Conservation (phyloP, 768 basidiomycete species). For the Coprinellus micaceus region DNA sequence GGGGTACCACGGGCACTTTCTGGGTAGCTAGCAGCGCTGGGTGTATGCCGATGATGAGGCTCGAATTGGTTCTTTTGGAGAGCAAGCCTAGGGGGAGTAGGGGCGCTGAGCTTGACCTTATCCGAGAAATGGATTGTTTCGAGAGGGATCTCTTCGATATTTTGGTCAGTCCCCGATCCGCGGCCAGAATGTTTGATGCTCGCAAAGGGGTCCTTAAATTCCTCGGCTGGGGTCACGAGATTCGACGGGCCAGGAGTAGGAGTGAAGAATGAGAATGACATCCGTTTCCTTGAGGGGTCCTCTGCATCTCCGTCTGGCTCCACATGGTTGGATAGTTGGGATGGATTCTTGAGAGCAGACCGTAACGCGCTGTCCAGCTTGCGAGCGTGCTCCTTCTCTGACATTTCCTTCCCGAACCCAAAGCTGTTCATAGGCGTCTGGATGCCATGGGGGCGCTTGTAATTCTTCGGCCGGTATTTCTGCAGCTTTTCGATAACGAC, state of each 20-base stretch:
- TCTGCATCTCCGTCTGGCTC: neutral
- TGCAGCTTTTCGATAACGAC: slow-evolving; percentile 64
- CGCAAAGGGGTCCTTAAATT: too few species aligned
- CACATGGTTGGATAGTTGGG: neutral
- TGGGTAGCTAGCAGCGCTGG: slow-evolving; percentile 2
- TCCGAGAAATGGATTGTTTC: neutral
- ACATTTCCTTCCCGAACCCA: slow-evolving; percentile 20
- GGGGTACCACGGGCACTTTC: neutral
- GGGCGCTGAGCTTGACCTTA: too few species aligned
- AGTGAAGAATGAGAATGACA: neutral
- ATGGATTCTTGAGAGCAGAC: slow-evolving; percentile 9
- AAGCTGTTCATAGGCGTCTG: slow-evolving; percentile 32
- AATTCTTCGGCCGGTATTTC: slow-evolving; percentile 52
- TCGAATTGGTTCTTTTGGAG: too few species aligned
- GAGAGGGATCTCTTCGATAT: neutral
- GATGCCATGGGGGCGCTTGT: slow-evolving; percentile 29
- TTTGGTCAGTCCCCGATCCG: neutral
- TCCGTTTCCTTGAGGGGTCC: neutral
- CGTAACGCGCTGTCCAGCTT: slow-evolving; percentile 28
- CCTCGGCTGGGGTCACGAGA: too few species aligned
- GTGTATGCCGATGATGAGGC: slow-evolving; percentile 1
- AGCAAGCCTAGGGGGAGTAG: too few species aligned
- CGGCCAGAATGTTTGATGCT: too few species aligned
- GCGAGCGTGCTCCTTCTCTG: slow-evolving; percentile 46
- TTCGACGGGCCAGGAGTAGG: too few species aligned